These are phyloP conservation scores for Turritis glabra DNA, from an alignment of 345 rosid species.

Conservation along the genomic window DNA sequence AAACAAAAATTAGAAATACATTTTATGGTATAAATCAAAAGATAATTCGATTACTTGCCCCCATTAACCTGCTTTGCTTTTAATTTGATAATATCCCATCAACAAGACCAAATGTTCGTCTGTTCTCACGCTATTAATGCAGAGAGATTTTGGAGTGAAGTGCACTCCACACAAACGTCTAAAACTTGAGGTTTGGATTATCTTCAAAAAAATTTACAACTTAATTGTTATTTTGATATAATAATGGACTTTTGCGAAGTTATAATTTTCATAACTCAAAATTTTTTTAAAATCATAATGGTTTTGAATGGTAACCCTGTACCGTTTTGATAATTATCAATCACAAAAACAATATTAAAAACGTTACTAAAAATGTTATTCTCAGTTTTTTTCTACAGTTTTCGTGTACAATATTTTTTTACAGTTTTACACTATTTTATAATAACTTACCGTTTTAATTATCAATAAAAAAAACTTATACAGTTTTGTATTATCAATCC, in stretches of 20 bases:
- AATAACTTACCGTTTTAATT: too few species aligned
- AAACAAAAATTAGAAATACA: neutral
- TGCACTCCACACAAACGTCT: constrained; percentile 19
- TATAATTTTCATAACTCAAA: too few species aligned
- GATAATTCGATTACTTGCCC: constrained; percentile 17
- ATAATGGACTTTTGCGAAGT: neutral
- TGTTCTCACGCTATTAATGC: constrained; percentile 3
- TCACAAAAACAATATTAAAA: too few species aligned
- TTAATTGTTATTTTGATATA: neutral
- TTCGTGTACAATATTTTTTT: too few species aligned
- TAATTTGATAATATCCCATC: constrained; percentile 22
- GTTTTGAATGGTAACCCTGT: too few species aligned
- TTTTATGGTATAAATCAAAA: neutral
- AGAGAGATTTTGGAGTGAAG: constrained; percentile 16
- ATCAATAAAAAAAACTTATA: too few species aligned
- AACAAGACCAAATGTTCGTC: neutral
- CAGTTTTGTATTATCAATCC: too few species aligned
- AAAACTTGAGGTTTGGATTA: neutral
- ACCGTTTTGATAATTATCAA: too few species aligned
- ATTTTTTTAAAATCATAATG: too few species aligned
- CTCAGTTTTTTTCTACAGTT: too few species aligned
- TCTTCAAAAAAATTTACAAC: neutral
- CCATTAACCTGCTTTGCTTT: constrained; percentile 12
- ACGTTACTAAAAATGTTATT: too few species aligned
- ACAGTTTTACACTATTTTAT: too few species aligned